phyloP scores from a whole-genome alignment of 1,284 basidiomycete species.

The Pyrrhoderma noxium region DNA sequence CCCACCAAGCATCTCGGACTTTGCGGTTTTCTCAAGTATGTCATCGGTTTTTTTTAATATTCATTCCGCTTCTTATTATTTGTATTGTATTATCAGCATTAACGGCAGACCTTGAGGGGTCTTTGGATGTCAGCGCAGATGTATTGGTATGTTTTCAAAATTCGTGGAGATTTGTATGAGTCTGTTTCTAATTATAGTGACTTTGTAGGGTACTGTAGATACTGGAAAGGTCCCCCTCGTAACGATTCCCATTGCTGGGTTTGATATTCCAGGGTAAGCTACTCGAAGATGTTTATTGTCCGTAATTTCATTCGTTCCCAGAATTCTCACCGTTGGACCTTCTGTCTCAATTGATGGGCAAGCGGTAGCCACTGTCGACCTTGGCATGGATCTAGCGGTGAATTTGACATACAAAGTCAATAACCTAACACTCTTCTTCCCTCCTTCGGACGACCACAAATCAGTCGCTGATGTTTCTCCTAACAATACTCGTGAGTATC shows the following conservation, averaged over 20 bases:
- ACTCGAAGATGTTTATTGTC: conserved; percentile 1
- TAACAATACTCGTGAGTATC: conserved; percentile 32
- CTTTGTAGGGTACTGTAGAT: conserved; percentile 29
- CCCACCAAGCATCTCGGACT: conserved; percentile 32
- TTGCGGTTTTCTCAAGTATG: conserved; percentile 28
- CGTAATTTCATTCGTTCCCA: conserved; percentile 10
- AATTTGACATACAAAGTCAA: conserved; percentile 8
- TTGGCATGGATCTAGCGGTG: conserved; percentile 11
- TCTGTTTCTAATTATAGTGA: not conserved
- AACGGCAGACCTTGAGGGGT: conserved; percentile 28
- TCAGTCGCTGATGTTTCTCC: conserved; percentile 21
- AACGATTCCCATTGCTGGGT: conserved; percentile 32
- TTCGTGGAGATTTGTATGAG: not conserved
- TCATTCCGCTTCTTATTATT: not conserved
- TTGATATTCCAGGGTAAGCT: conserved; percentile 36
- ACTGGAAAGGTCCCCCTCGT: conserved; percentile 31
- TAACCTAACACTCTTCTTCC: conserved; percentile 8
- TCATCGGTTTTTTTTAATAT: not conserved
- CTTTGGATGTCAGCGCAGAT: conserved; percentile 29
- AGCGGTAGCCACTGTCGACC: conserved; percentile 19
- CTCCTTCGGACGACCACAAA: conserved; percentile 1
- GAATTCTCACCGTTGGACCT: conserved; percentile 32
- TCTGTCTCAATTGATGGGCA: conserved; percentile 27
- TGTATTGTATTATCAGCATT: conserved; percentile 3
- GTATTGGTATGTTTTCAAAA: conserved; percentile 25